These are phyloP conservation scores for Ophiostoma ulmi DNA, from an alignment of 2,329 filamentous ascomycete genomes.

Conservation along the genomic window DNA sequence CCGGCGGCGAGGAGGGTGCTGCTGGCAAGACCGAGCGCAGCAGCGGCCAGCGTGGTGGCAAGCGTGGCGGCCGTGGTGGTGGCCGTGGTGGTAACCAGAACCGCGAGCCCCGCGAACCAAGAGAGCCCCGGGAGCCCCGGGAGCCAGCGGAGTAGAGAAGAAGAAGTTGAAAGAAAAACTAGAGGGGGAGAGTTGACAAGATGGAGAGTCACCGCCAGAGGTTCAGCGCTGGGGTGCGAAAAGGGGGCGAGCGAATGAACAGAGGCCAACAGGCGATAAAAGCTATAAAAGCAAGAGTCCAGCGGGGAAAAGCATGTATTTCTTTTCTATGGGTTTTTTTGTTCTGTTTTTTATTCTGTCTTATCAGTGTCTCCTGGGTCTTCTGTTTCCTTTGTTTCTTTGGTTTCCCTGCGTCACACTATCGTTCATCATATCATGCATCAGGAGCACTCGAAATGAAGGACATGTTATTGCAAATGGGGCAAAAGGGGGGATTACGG, in stretches of 20 bases:
- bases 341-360: conserved; percentile 12
- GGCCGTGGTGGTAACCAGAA: conserved; percentile 48
- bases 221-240: not conserved
- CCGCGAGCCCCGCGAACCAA: conserved; percentile 46
- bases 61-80: conserved; percentile 36
- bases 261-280: conserved; percentile 3
- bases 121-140: conserved; percentile 41
- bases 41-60: conserved; percentile 43
- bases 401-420: conserved; percentile 9
- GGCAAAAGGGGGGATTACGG: conserved; percentile 5
- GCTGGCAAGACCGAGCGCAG: conserved; percentile 42
- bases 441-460: conserved; percentile 16
- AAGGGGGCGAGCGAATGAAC: conserved; percentile 5
- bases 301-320: conserved; percentile 12
- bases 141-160: conserved; percentile 35
- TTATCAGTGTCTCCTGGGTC: not conserved
- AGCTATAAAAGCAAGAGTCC: conserved; percentile 6
- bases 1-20: conserved; percentile 29
- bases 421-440: conserved; percentile 18
- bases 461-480: conserved; percentile 6
- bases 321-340: not conserved
- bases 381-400: conserved; percentile 11
- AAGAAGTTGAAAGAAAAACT: too few relatives aligned
- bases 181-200: too few relatives aligned
- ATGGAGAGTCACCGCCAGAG: not conserved